Conservation (phyloP, 163 green algal species). For the Coccomyxa subellipsoidea region DNA sequence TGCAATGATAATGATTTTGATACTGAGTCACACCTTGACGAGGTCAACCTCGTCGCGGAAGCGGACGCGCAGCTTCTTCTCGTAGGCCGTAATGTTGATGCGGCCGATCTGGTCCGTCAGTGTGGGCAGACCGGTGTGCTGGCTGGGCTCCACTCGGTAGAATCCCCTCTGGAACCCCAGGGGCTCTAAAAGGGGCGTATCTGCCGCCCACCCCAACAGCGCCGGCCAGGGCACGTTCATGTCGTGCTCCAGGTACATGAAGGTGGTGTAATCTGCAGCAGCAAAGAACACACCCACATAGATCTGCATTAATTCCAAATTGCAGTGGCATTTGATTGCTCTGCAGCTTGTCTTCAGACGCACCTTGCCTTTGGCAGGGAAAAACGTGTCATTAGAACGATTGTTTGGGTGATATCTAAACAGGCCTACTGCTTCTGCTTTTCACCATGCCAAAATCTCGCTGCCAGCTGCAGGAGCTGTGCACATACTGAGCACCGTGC, state of each 20-base stretch:
- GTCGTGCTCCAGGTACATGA: constrained; percentile 4
- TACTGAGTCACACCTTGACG: not conserved
- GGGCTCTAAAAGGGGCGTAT: not conserved
- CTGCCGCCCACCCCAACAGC: not conserved
- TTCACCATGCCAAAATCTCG: too few species aligned
- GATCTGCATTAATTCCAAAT: too few species aligned
- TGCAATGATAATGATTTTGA: too few species aligned
- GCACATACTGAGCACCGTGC: too few species aligned
- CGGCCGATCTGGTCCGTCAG: not conserved
- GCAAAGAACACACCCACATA: too few species aligned
- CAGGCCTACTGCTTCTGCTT: too few species aligned
- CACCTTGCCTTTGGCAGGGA: too few species aligned
- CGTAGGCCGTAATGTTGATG: not conserved
- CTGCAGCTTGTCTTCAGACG: too few species aligned
- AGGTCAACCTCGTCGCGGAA: not conserved
- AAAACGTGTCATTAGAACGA: too few species aligned
- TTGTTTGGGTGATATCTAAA: too few species aligned
- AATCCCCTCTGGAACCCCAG: constrained; percentile 8
- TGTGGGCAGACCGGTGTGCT: not conserved
- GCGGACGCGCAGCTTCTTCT: not conserved
- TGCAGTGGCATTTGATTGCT: too few species aligned
- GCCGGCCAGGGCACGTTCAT: not conserved
- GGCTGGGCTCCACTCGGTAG: not conserved
- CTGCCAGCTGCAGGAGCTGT: too few species aligned
- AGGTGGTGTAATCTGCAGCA: not conserved